Percentiles rank a stretch among this genome's conserved stretches.
These are phyloP conservation scores for Phylloporus arenicola DNA, from an alignment of 768 basidiomycete genomes.

Conservation along the genomic window DNA sequence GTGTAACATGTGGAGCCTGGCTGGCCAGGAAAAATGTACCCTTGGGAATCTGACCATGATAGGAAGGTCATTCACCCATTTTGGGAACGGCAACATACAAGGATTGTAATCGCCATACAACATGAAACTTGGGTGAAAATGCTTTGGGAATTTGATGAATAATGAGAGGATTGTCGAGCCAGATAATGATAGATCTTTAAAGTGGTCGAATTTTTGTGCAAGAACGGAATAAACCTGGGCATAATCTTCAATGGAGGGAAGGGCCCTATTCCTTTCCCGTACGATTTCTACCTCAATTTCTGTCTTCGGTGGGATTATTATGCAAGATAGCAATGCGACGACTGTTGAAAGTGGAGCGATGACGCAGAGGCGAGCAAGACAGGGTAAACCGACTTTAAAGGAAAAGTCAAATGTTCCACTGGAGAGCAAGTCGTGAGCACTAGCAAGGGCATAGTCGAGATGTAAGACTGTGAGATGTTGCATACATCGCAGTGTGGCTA, in stretches of 20 bases:
- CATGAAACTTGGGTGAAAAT: background rate
- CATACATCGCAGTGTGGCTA: constrained; percentile 30
- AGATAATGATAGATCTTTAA: background rate
- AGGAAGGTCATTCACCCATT: background rate
- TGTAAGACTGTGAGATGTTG: constrained; percentile 29
- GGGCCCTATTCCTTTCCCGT: background rate
- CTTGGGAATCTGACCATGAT: background rate
- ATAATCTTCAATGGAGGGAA: background rate
- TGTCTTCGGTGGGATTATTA: constrained; percentile 1
- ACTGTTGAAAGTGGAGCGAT: constrained; percentile 7
- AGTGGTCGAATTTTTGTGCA: background rate
- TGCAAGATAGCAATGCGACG: constrained; percentile 1
- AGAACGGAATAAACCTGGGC: background rate
- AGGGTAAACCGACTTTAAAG: background rate
- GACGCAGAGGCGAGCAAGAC: no score
- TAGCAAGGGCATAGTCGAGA: constrained; percentile 28
- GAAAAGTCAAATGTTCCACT: background rate
- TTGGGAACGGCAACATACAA: no score
- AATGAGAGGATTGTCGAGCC: background rate
- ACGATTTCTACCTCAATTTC: background rate
- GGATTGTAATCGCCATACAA: no score
- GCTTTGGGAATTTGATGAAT: background rate
- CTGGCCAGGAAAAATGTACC: background rate
- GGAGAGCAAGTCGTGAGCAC: background rate
- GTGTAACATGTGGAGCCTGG: background rate